These are phyloP conservation scores for Barnettozyma botsteinii DNA, from an alignment of 805 yeast species.

Conservation along the genomic window DNA sequence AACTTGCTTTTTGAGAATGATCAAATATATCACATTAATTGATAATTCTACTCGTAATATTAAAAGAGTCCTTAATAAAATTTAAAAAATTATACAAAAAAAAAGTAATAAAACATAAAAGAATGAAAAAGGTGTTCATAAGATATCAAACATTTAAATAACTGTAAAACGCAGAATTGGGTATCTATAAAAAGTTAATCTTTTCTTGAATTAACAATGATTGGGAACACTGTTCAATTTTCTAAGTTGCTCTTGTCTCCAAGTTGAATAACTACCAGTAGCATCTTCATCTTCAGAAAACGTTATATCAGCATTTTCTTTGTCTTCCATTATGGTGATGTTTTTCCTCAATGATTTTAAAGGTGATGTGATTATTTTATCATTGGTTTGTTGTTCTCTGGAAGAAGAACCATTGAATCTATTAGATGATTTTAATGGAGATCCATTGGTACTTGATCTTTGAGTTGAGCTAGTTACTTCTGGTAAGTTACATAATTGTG, in stretches of 20 bases:
- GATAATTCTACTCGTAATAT: background rate
- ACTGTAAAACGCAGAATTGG: background rate
- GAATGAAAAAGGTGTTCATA: background rate
- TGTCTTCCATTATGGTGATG: slow-evolving; percentile 2
- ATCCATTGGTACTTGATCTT: slow-evolving; percentile 6
- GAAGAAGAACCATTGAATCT: slow-evolving; percentile 11
- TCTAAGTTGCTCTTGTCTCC: slow-evolving; percentile 25
- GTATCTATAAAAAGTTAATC: too few relatives aligned
- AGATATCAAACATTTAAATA: too few relatives aligned
- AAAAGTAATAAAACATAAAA: background rate
- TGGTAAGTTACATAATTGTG: slow-evolving; percentile 16
- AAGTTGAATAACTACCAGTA: slow-evolving; percentile 16
- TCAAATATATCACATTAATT: too few relatives aligned
- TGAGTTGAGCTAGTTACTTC: slow-evolving; percentile 13
- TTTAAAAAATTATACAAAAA: background rate
- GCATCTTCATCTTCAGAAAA: slow-evolving; percentile 16
- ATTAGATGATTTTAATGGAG: slow-evolving; percentile 16
- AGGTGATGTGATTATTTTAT: slow-evolving; percentile 23
- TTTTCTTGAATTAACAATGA: background rate
- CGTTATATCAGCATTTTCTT: slow-evolving; percentile 17
- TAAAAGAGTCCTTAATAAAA: background rate
- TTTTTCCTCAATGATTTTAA: slow-evolving; percentile 19
- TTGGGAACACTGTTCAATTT: slow-evolving; percentile 18
- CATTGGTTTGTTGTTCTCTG: slow-evolving; percentile 1
- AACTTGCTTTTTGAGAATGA: too few relatives aligned